phyloP scores from a whole-genome alignment of 1,284 basidiomycete species.

The Heliocybe sulcata region DNA sequence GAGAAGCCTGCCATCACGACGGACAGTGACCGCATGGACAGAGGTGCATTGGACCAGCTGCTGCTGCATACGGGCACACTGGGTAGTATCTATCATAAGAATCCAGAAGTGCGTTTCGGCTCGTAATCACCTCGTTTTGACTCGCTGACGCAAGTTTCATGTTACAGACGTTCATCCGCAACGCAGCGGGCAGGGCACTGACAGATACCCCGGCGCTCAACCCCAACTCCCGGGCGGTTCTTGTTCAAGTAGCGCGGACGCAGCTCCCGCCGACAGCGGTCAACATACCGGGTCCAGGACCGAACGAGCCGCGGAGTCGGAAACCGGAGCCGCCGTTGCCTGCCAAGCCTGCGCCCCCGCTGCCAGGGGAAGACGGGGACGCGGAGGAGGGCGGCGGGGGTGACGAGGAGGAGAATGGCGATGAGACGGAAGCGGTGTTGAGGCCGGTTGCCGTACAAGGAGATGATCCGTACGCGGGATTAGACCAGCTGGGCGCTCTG shows the following conservation, averaged over 20 bases:
- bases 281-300: constrained; percentile 59
- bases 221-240: constrained; percentile 58
- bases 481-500: constrained; percentile 54
- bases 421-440: constrained; percentile 15
- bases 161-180: constrained; percentile 74
- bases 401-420: constrained; percentile 19
- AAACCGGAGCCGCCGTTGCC: constrained; percentile 7
- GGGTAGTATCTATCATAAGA: constrained; percentile 85
- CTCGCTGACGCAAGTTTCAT: too few relatives aligned
- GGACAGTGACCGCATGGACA: constrained; percentile 95
- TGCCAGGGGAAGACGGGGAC: constrained; percentile 17
- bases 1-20: constrained; percentile 97
- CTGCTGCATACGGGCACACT: constrained; percentile 78
- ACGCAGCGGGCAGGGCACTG: constrained; percentile 67
- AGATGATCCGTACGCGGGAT: constrained; percentile 67
- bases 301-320: constrained; percentile 38
- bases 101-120: constrained; percentile 71
- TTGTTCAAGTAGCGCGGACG: constrained; percentile 53
- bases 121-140: too few relatives aligned
- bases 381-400: constrained; percentile 24
- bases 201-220: constrained; percentile 76
- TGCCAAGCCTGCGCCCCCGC: constrained; percentile 4
- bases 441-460: constrained; percentile 5
- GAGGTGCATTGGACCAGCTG: constrained; percentile 88
- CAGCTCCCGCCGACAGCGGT: constrained; percentile 41